Percentiles rank a stretch among this genome's conserved stretches.
These are phyloP conservation scores for Jaltomata sinuosa DNA, from an alignment of 257 asterid species.

Conservation along the genomic window DNA sequence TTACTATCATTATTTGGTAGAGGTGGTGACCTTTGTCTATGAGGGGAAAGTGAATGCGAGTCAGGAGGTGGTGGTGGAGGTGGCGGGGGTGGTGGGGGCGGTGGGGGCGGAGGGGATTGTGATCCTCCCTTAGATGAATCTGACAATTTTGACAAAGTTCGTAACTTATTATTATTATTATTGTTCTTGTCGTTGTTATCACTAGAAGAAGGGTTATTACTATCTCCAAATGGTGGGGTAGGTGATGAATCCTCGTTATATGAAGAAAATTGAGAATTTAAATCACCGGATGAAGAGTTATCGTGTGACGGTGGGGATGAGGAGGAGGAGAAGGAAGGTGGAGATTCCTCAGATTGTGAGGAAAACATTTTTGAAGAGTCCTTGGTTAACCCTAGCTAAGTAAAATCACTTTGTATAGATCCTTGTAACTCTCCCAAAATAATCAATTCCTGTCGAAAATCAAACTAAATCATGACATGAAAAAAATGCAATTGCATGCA, in stretches of 20 bases:
- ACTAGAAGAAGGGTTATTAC: not conserved
- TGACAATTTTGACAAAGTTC: constrained; percentile 18
- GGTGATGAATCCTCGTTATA: not conserved
- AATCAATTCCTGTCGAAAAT: constrained; percentile 19
- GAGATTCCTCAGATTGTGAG: constrained; percentile 3
- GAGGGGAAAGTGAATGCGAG: constrained; percentile 10
- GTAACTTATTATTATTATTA: not conserved
- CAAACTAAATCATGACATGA: not conserved
- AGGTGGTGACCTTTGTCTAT: constrained; percentile 9
- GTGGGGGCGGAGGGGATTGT: constrained; percentile 20
- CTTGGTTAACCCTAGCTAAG: not conserved
- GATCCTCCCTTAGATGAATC: constrained; percentile 10
- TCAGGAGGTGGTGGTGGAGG: not conserved
- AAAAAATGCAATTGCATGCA: not conserved
- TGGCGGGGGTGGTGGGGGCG: too few relatives aligned
- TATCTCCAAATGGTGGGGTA: not conserved
- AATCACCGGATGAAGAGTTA: not conserved
- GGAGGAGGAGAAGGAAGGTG: constrained; percentile 23
- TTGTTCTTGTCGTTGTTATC: not conserved
- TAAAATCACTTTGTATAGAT: not conserved
- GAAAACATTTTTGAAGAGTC: constrained; percentile 15
- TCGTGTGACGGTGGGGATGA: constrained; percentile 14
- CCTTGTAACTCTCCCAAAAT: constrained; percentile 59
- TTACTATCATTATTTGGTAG: not conserved
- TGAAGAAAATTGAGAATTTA: constrained; percentile 14